Evolutionary conservation across 2,329 filamentous ascomycete genomes (phyloP), one percentile per base, ranked within the genome.

Genomic region (Pyrenochaeta sp.): DNA sequence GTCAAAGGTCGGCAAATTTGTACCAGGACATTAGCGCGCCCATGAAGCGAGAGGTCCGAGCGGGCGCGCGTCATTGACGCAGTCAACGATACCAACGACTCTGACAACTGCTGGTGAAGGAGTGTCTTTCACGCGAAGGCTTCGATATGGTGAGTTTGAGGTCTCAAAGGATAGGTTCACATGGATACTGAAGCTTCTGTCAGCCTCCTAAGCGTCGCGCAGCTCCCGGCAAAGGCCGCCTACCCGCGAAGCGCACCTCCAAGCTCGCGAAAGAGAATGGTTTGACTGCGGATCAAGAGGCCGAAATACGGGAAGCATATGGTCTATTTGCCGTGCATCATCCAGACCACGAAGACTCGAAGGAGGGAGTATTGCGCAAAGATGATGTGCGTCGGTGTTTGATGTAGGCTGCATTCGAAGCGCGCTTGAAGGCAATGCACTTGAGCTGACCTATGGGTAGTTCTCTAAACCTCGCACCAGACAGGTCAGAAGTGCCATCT

Each of bases 201-300:
- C 23, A 75, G 73, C 69, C 71, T 14, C 62, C 69, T 17, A 74
- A 67, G 49, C 70, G 72, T 36, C 66, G 65, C 49, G 62, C 66
- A 23, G 48, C 61, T 39, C 45, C 66, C n/a, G 51, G 35, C 9
- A 69, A 63, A 40, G 56, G 61, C 32, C 53, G 62, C 18, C 50
- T 55, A 35, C 56, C 61, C 18, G 45, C 60, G 1, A 69, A 71
- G 51, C 89, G 90, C 58, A 87, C 87, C 69, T 96, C 93, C 54
- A 96, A 92, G 75, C 90, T 97, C 66, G 94, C 94, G 27, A 94
- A 93, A 78, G 92, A 97, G 72, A 88, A 97, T 83, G 89, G 92
- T 75, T 87, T 98, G 70, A 89, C 87, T 12, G 89, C 88, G 35
- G 86, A 89, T 60, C 90, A 97, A 77, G 94, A 98, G 78, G 84